Base-by-base conservation (phyloP, 805 yeast species). In the Kregervanrija pseudodelftensis region DNA sequence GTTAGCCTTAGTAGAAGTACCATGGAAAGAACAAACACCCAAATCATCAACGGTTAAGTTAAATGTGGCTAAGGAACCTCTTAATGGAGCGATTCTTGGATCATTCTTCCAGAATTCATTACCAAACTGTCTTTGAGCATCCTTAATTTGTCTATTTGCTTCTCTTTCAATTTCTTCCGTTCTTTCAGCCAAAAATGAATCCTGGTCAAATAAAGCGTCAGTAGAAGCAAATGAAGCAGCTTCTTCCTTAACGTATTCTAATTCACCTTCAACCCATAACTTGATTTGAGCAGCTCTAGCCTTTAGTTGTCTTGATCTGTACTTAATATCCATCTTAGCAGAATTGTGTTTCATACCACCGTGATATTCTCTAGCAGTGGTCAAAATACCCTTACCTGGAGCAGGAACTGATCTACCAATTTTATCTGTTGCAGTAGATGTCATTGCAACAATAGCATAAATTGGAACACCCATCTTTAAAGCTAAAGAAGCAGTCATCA, bases 401-500 rank as follows among this genome's bases (percentile, higher is more conserved):
- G 99, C 99, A 54, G 99, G 99, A 55, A 93, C 91, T 41, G 98
- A 90, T 73, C 97, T 85, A 64, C 98, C 97, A 66, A 91, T 91
- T 81, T 90, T 95, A 69, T 93, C 99, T 49, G 95, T 79, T 43
- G 99, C 99, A 60, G 98, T 95, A 45, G 96, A 91, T 46, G 96
- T 77, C 77, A 90, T 71, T 44, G 95, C 99, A 57, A 90, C 76
- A 51, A 93, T 80, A 69, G 96, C 99, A 60, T 95, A 87, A 59
- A 93, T 87, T 65, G 99, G 99, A 57, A 95, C 97, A 74, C 99
- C 99, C 99, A 93, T 93, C 64, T 84, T 80, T 55, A 93, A 60
- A 34, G 99, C 99, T 54, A 93, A 73, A 55, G 84, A 88, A 44
- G 97, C 99, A 54, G 81, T 78, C 99, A 93, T 93, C 53, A 93